These are phyloP conservation scores for Cladosporium austrohemisphaericum DNA, from an alignment of 2,329 filamentous ascomycete genomes.

Conservation along the genomic window DNA sequence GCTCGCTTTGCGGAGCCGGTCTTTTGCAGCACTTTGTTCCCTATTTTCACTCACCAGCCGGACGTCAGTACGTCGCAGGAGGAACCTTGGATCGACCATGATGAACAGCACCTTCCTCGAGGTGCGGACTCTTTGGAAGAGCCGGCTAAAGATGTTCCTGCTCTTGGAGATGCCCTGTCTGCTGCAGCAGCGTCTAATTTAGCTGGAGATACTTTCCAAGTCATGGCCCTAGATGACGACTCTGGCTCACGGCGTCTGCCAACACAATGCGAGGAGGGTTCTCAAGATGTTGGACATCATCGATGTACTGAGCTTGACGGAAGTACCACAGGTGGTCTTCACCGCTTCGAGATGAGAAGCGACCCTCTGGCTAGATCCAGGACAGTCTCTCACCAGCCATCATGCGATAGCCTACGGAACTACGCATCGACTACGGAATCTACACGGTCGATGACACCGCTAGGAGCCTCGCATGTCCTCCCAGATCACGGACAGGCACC, in stretches of 20 bases:
- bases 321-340: background rate
- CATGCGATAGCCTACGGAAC: constrained; percentile 7
- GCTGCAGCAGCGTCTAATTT: too few relatives aligned
- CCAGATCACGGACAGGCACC: background rate
- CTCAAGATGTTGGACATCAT: background rate
- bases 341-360: constrained; percentile 17
- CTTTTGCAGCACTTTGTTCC: constrained; percentile 22
- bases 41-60: background rate
- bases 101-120: too few relatives aligned
- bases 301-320: background rate
- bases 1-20: constrained; percentile 28
- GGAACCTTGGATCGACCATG: background rate
- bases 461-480: background rate
- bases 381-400: constrained; percentile 10
- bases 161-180: too few relatives aligned
- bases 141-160: too few relatives aligned
- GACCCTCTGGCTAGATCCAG: constrained; percentile 1
- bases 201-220: too few relatives aligned
- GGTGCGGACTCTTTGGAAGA: too few relatives aligned
- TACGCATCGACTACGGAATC: background rate
- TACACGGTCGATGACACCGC: background rate
- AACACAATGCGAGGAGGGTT: too few relatives aligned
- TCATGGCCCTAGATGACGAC: too few relatives aligned
- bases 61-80: background rate
- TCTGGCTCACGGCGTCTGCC: too few relatives aligned